Evolutionary conservation across 352 stramenopile species (phyloP), one percentile per base, ranked within the genome.

Genomic region (Phytophthora pseudosyringae): DNA sequence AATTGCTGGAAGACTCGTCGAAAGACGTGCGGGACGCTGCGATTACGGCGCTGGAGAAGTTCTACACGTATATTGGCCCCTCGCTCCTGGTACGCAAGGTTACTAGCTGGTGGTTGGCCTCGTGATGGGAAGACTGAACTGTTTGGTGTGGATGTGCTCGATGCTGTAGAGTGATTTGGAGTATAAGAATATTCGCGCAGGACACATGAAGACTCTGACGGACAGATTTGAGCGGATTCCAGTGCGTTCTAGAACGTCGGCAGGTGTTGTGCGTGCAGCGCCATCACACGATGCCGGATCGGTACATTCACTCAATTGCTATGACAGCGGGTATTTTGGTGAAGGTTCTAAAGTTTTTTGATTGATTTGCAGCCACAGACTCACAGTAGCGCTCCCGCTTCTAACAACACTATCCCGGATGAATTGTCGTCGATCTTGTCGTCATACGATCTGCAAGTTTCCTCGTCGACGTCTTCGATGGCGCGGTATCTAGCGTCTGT

Each of bases 21-120:
- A 95, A 95, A 53, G 84, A 95, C 75, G 88, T 95, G 54, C 86
- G 88, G 13, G 70, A 93, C n/a, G 67, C 86, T 3, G 81, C 81
- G 5, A 83, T 95, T 40, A 70, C 66, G 12, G 74, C 82, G 5
- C 58, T 95, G n/a, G 81, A 89, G 47, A 82, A 82, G 26, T 86
- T 95, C 54, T 95, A 94, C 69, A 61, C 73, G 6, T 72, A 86
- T 53, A 76, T 91, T 33, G 86, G 86, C 1, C 67, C 85, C 2
- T 83, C 85, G 13, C 51, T 95, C n/a, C 58, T 92, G 77, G 87
- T 93, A 79, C 26, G 62, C 18, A 2, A 53, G 32, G 39, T 40
- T 44, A 13, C 5, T 10, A 46, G 16, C 13, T 45, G 43, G 15
- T 52, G 9, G 15, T 31, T 29, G 15, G 21, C 43, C 13, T 4